These are phyloP conservation scores for Fusarium duplospermum DNA, from an alignment of 2,329 filamentous ascomycete genomes.

Conservation along the genomic window DNA sequence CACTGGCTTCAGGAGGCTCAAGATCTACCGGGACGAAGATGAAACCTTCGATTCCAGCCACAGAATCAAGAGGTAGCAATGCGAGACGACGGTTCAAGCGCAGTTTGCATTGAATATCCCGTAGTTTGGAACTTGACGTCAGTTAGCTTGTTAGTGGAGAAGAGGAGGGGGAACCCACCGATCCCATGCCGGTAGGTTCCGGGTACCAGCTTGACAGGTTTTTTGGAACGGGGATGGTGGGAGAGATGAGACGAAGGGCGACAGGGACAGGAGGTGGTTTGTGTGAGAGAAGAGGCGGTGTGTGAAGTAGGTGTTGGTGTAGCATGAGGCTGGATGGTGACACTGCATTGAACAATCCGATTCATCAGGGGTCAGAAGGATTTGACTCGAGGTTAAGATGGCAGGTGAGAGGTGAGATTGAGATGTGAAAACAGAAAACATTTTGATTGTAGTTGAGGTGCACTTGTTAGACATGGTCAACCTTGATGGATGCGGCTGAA, in stretches of 20 bases:
- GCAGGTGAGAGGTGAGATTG: neutral
- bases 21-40: conserved; percentile 35
- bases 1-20: conserved; percentile 18
- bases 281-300: conserved; percentile 23
- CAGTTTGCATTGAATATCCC: conserved; percentile 18
- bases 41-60: conserved; percentile 35
- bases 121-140: conserved; percentile 5
- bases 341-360: conserved; percentile 7
- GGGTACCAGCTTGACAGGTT: conserved; percentile 15
- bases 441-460: neutral
- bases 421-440: conserved; percentile 1
- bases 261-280: conserved; percentile 23
- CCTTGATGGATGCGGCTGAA: conserved; percentile 2
- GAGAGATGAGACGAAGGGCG: conserved; percentile 35
- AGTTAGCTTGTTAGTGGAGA: conserved; percentile 9
- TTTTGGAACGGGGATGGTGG: conserved; percentile 1
- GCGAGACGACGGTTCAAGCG: conserved; percentile 30
- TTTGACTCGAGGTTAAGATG: neutral
- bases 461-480: neutral
- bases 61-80: conserved; percentile 18
- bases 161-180: conserved; percentile 13
- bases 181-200: conserved; percentile 22
- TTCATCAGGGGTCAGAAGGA: conserved; percentile 9
- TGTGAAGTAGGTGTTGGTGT: conserved; percentile 6
- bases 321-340: neutral